These are phyloP conservation scores for Backusella mclennaniae DNA, from an alignment of 192 early-diverging fungal genomes.

Conservation along the genomic window DNA sequence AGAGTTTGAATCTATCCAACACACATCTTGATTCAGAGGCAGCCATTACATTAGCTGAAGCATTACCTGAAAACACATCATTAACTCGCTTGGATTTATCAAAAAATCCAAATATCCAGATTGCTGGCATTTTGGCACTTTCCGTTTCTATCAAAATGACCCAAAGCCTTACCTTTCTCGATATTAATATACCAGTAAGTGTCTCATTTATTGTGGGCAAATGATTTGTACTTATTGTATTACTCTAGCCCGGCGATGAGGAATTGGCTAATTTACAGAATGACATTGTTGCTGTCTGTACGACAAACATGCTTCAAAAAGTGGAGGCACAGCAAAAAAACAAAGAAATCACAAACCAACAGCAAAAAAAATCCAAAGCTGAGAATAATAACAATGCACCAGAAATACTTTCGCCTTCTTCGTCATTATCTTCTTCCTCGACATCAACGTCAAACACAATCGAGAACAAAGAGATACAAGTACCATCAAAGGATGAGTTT, in stretches of 20 bases:
- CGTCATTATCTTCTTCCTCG: not conserved
- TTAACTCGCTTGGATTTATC: slow-evolving; percentile 76
- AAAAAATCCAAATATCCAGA: slow-evolving; percentile 71
- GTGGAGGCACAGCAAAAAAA: slow-evolving; percentile 12
- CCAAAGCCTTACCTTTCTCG: slow-evolving; percentile 54
- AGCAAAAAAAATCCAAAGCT: not conserved
- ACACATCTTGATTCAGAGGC: slow-evolving; percentile 29
- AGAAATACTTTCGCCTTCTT: not conserved
- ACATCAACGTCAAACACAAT: not conserved
- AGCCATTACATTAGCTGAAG: slow-evolving; percentile 80
- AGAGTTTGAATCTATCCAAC: slow-evolving; percentile 16
- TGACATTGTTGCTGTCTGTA: slow-evolving; percentile 40
- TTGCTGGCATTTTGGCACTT: slow-evolving; percentile 84
- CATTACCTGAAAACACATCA: slow-evolving; percentile 70
- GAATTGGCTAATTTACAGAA: slow-evolving; percentile 35
- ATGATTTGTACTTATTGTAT: not conserved
- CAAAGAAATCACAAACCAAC: not conserved
- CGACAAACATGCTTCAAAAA: slow-evolving; percentile 29
- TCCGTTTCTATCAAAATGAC: slow-evolving; percentile 80
- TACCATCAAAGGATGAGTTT: not conserved
- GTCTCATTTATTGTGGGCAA: not conserved
- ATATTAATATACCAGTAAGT: slow-evolving; percentile 59
- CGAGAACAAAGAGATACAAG: not conserved
- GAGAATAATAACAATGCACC: not conserved
- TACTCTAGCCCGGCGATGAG: slow-evolving; percentile 23